Evolutionary conservation across 2,329 filamentous ascomycete genomes (phyloP), one percentile per base, ranked within the genome.

Genomic region (Xylariaceae sp.): DNA sequence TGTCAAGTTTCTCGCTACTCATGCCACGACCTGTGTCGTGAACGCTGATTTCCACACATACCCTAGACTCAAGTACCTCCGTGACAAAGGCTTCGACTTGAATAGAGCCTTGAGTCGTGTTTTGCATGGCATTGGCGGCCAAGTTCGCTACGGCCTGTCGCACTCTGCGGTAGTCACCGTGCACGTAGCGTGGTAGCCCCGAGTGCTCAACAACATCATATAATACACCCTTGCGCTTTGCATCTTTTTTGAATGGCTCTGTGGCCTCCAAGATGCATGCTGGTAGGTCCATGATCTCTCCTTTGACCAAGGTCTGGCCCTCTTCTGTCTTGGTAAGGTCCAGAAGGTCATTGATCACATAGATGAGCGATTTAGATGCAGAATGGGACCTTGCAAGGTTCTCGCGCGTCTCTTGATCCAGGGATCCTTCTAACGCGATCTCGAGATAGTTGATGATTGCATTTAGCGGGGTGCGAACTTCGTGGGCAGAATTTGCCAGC

Each of bases 361-460:
- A 95, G 5, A 96, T 92, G 22, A 96, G 72, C 0, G 90, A 95
- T 62, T 95, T 95, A 0, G 90, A 96, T 4, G 90, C 90, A 0
- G 90, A 95, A 64, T 96, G 89, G 1, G 90, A 95, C 58, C 84
- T 86, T 1, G 86, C 79, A 6, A 96, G 72, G 52, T 94, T 95
- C 5, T 96, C 90, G 17, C 91, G 77, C 0, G 89, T 95, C 62
- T 95, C 90, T 14, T 81, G 73, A 55, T 95, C 90, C 3, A 96
- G 72, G 0, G 76, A 72, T 0, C 90, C 89, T 68, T 96, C 90
- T 1, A 96, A 71, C 0, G 90, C 90, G 56, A 96, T 95, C 59
- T 96, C 90, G 1, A 96, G 78, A 58, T 95, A 96, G 60, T 96
- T 96, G 68, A 96, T 95, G 61, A 96, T 95, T 14, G 90, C 90